These are phyloP conservation scores for Coniella lustricola DNA, from an alignment of 2,329 filamentous ascomycete genomes.

Conservation along the genomic window DNA sequence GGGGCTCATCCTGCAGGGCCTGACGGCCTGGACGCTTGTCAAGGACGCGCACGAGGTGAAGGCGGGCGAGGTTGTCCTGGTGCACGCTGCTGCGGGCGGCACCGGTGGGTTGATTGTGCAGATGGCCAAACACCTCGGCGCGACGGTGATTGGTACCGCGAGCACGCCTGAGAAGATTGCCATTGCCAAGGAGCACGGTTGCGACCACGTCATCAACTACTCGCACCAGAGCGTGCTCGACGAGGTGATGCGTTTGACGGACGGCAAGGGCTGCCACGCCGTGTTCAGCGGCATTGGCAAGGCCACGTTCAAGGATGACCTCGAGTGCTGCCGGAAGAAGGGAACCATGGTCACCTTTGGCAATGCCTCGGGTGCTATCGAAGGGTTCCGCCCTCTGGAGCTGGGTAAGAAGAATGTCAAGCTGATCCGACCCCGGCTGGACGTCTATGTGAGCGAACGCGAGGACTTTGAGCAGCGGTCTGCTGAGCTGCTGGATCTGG, in stretches of 20 bases:
- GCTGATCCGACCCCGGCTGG: slow-evolving; percentile 55
- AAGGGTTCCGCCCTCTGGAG: slow-evolving; percentile 38
- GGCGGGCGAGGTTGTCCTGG: slow-evolving; percentile 50
- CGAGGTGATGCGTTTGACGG: slow-evolving; percentile 61
- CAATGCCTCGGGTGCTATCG: slow-evolving; percentile 56
- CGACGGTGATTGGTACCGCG: slow-evolving; percentile 73
- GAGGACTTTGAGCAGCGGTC: slow-evolving; percentile 43
- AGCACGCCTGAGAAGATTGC: slow-evolving; percentile 66
- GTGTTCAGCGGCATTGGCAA: slow-evolving; percentile 84
- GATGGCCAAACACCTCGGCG: slow-evolving; percentile 65
- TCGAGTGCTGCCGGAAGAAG: slow-evolving; percentile 44
- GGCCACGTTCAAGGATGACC: slow-evolving; percentile 42
- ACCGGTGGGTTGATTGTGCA: slow-evolving; percentile 72
- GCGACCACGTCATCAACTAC: slow-evolving; percentile 68
- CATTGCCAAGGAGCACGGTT: slow-evolving; percentile 63
- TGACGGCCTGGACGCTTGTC: slow-evolving; percentile 75
- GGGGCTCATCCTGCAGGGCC: slow-evolving; percentile 66
- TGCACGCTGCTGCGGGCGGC: slow-evolving; percentile 81
- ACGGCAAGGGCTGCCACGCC: slow-evolving; percentile 63
- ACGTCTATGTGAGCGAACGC: slow-evolving; percentile 53
- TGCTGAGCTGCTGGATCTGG: slow-evolving; percentile 16
- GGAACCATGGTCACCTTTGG: slow-evolving; percentile 61
- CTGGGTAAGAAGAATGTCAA: slow-evolving; percentile 60
- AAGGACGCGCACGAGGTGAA: slow-evolving; percentile 50
- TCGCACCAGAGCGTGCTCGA: slow-evolving; percentile 47